Conservation (phyloP, 768 basidiomycete species). For the Tricholoma flavovirens region DNA sequence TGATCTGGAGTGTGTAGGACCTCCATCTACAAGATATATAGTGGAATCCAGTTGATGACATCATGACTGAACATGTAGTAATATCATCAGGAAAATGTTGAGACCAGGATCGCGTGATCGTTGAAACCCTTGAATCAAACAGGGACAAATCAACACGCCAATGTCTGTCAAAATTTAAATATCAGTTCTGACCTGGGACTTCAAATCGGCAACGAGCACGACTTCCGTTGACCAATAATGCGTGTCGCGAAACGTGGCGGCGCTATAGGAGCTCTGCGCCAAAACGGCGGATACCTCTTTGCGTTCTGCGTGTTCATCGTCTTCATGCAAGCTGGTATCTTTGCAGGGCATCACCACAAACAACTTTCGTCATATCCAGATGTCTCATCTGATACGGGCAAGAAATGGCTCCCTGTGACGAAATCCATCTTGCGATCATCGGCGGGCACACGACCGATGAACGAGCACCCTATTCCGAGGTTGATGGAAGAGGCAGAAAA, state of each 20-base stretch:
- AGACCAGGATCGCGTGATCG: too few species aligned
- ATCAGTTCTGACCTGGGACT: background rate
- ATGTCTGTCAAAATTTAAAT: background rate
- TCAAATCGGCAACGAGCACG: background rate
- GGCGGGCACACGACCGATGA: conserved; percentile 7
- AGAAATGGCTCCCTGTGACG: conserved; percentile 16
- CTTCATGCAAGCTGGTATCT: conserved; percentile 48
- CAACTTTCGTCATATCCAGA: conserved; percentile 13
- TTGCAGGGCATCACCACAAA: conserved; percentile 29
- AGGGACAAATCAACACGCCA: conserved; percentile 3
- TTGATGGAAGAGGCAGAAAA: conserved; percentile 81
- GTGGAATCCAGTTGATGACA: too few species aligned
- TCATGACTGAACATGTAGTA: too few species aligned
- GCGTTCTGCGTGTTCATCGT: conserved; percentile 35
- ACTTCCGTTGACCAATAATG: conserved; percentile 4
- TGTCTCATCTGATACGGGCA: conserved; percentile 12
- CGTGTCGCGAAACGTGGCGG: conserved; percentile 6
- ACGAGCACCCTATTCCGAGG: conserved; percentile 72
- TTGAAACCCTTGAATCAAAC: too few species aligned
- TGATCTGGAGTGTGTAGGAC: too few species aligned
- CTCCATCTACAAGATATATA: too few species aligned
- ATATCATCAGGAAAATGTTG: too few species aligned
- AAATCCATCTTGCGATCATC: conserved; percentile 13
- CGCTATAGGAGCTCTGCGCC: background rate
- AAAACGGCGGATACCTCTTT: conserved; percentile 36